A percentile compares a stretch with the other conserved stretches of the same genome.
Evolutionary conservation across 345 rosid genomes (phyloP).

Genomic region (Moricandia arvensis): DNA sequence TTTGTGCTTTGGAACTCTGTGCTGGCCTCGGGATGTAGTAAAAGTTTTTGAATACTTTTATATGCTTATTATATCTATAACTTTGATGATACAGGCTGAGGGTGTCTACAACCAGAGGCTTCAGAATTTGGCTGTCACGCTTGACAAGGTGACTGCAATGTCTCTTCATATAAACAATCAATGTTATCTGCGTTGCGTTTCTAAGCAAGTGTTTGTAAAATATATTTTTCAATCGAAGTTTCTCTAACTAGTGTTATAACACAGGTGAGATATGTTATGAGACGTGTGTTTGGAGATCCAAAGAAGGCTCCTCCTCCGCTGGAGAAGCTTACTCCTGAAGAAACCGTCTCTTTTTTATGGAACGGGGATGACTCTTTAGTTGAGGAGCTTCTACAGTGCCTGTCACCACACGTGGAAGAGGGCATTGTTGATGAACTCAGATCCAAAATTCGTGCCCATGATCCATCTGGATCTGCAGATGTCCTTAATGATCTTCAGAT

Average conservation of each 20-base stretch:
- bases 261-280: conserved; percentile 97
- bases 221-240: not conserved
- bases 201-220: not conserved
- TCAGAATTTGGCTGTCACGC: conserved; percentile 95
- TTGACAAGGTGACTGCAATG: conserved; percentile 76
- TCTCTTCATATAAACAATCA: conserved; percentile 10
- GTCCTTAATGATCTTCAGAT: conserved; percentile 66
- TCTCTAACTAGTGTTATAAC: conserved; percentile 20
- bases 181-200: conserved; percentile 12
- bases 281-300: conserved; percentile 85
- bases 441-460: conserved; percentile 66
- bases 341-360: conserved; percentile 73
- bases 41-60: not conserved
- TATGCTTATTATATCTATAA: conserved; percentile 24
- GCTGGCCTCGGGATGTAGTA: conserved; percentile 10
- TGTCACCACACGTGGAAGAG: conserved; percentile 72
- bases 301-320: conserved; percentile 96
- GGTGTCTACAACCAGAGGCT: conserved; percentile 99
- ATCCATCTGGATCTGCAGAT: conserved; percentile 69
- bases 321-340: conserved; percentile 78
- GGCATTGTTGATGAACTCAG: conserved; percentile 58
- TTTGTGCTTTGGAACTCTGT: not conserved
- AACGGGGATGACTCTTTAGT: conserved; percentile 88
- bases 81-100: conserved; percentile 70
- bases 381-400: conserved; percentile 81